phyloP scores from a whole-genome alignment of 2,329 filamentous ascomycete species.

The Blumeriella jaapii region DNA sequence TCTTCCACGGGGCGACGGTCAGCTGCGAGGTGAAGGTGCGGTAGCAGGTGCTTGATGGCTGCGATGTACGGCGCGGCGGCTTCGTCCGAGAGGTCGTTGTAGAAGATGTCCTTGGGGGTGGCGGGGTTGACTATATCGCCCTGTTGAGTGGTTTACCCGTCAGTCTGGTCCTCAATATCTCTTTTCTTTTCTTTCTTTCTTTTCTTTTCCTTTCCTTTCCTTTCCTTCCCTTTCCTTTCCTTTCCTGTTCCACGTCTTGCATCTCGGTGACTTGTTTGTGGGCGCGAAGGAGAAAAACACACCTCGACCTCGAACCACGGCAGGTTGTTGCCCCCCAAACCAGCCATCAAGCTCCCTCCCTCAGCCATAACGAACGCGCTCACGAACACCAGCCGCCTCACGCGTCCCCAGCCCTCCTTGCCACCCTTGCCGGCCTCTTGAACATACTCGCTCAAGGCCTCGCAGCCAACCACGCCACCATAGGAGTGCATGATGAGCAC shows the following conservation, averaged over 20 bases:
- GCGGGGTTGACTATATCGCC: slow-evolving; percentile 11
- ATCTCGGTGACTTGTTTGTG: not conserved
- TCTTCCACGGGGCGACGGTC: slow-evolving; percentile 29
- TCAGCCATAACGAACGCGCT: slow-evolving; percentile 13
- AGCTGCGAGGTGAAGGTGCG: slow-evolving; percentile 18
- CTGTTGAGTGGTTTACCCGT: no score
- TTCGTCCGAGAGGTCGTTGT: slow-evolving; percentile 27
- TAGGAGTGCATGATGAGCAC: slow-evolving; percentile 32
- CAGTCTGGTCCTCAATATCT: no score
- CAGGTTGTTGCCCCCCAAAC: slow-evolving; percentile 5
- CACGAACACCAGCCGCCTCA: slow-evolving; percentile 15
- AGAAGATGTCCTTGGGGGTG: slow-evolving; percentile 25
- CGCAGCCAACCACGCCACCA: slow-evolving; percentile 28
- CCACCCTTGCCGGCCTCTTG: slow-evolving; percentile 17
- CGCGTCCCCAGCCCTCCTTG: slow-evolving; percentile 28
- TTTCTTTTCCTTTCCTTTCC: no score
- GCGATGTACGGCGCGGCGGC: slow-evolving; percentile 14
- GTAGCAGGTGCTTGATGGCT: slow-evolving; percentile 23
- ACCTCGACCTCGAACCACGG: slow-evolving; percentile 15
- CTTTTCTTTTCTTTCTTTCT: no score
- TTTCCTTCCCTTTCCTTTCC: no score
- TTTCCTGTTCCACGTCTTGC: no score
- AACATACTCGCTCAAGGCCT: slow-evolving; percentile 27
- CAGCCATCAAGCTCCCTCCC: slow-evolving; percentile 12
- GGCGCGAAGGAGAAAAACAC: not conserved